Percentiles rank a stretch among this genome's conserved stretches.
phyloP scores from a whole-genome alignment of 1,284 basidiomycete species.

The Rhodotorula sp. region DNA sequence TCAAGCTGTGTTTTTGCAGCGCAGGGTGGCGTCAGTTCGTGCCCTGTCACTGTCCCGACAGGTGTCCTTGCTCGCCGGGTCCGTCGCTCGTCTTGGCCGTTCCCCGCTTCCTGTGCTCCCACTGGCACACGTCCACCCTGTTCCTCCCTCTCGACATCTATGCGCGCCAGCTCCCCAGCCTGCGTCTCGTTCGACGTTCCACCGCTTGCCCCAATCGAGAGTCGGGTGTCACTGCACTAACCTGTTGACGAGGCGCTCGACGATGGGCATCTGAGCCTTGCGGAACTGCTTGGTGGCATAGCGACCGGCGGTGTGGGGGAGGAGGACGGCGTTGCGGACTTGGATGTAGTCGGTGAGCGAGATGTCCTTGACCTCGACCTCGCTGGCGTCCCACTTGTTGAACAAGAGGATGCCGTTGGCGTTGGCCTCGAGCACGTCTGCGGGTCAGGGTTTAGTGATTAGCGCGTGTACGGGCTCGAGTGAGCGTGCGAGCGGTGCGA shows the following conservation, averaged over 20 bases:
- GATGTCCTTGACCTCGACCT: slow-evolving; percentile 94
- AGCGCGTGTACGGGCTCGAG: background rate
- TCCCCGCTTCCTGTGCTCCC: background rate
- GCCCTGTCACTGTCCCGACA: background rate
- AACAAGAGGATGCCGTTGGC: slow-evolving; percentile 74
- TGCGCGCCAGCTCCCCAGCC: too few relatives aligned
- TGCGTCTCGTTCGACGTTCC: too few relatives aligned
- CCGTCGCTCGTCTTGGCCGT: background rate
- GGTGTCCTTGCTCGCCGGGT: background rate
- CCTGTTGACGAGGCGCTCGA: slow-evolving; percentile 98
- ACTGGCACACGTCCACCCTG: background rate
- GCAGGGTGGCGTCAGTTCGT: background rate
- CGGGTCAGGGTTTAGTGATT: background rate
- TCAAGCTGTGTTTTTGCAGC: slow-evolving; percentile 64
- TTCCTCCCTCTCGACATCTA: too few relatives aligned
- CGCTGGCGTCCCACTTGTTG: slow-evolving; percentile 93
- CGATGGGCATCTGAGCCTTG: slow-evolving; percentile 99
- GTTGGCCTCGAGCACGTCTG: slow-evolving; percentile 41
- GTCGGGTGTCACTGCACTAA: slow-evolving; percentile 56
- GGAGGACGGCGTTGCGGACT: slow-evolving; percentile 69
- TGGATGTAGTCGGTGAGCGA: slow-evolving; percentile 99
- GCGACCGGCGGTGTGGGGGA: slow-evolving; percentile 88
- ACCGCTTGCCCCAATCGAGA: too few relatives aligned
- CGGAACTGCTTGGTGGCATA: slow-evolving; percentile 99
- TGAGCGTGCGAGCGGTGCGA: background rate